phyloP scores from a whole-genome alignment of 352 stramenopile genomes.

The Pythium monospermum region DNA sequence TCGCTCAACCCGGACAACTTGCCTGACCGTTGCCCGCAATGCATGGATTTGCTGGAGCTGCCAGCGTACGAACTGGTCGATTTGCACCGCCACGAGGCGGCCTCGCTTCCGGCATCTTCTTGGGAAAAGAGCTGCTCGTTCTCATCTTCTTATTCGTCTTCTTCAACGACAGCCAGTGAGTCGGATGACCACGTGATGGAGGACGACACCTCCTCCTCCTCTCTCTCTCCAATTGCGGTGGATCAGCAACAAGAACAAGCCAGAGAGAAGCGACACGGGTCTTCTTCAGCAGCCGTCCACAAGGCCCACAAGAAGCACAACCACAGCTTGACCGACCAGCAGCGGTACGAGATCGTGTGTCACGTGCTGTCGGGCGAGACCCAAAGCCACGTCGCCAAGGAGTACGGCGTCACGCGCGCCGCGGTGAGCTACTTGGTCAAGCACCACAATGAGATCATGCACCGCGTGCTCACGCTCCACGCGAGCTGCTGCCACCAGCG shows the following conservation, averaged over 20 bases:
- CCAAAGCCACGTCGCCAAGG: conserved; percentile 53
- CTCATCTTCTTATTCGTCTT: conserved; percentile 1
- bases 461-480: conserved; percentile 14
- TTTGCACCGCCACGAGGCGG: conserved; percentile 2
- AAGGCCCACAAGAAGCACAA: conserved; percentile 8
- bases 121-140: not conserved
- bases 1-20: not conserved
- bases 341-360: conserved; percentile 59
- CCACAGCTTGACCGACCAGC: conserved; percentile 18
- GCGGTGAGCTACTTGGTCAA: conserved; percentile 21
- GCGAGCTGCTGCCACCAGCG: conserved; percentile 10
- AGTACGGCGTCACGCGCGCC: conserved; percentile 58
- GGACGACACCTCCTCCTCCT: not conserved
- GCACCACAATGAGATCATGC: conserved; percentile 13
- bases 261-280: too few relatives aligned
- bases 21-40: conserved; percentile 2
- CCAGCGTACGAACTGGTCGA: conserved; percentile 6
- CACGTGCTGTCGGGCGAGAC: conserved; percentile 50
- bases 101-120: not conserved
- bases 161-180: not conserved
- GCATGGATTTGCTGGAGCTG: not conserved
- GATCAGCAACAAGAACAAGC: too few relatives aligned
- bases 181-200: conserved; percentile 4
- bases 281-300: too few relatives aligned
- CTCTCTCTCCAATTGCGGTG: too few relatives aligned